Conservation (phyloP, 2,329 filamentous ascomycete genomes). For the Fusarium sp. region DNA sequence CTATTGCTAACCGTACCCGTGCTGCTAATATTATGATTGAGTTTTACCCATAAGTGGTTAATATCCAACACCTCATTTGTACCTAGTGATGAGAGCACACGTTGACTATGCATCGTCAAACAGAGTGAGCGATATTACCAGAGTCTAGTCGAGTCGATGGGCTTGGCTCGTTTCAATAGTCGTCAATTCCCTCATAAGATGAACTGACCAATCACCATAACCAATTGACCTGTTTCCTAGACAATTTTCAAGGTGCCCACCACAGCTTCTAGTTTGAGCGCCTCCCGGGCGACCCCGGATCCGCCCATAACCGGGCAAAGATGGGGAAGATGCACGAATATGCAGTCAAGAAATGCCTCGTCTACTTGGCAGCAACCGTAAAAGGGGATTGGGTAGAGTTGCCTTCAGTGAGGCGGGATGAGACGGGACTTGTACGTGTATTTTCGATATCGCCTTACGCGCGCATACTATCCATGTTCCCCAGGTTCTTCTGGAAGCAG, state of each 20-base stretch:
- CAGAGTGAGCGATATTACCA: constrained; percentile 38
- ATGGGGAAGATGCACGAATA: constrained; percentile 46
- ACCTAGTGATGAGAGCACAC: constrained; percentile 6
- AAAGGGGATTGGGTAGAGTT: constrained; percentile 33
- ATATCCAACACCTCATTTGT: not conserved
- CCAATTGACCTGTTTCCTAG: constrained; percentile 34
- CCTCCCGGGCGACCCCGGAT: constrained; percentile 52
- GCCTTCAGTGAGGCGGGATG: constrained; percentile 14
- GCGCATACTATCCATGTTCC: constrained; percentile 12
- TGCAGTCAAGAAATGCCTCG: constrained; percentile 52
- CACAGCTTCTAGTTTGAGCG: constrained; percentile 41
- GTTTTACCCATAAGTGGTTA: constrained; percentile 26
- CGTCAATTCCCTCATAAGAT: constrained; percentile 46
- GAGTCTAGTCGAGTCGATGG: constrained; percentile 40
- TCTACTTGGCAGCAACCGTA: constrained; percentile 38
- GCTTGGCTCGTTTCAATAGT: constrained; percentile 38
- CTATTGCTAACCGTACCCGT: constrained; percentile 2
- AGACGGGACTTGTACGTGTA: constrained; percentile 16
- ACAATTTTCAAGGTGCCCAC: constrained; percentile 29
- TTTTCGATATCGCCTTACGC: constrained; percentile 11
- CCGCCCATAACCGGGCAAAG: constrained; percentile 46
- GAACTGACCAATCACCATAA: constrained; percentile 33
- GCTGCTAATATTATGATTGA: constrained; percentile 1
- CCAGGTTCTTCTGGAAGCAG: constrained; percentile 30
- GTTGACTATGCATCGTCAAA: constrained; percentile 7